Conservation (phyloP, 2,329 filamentous ascomycete genomes). For the Sporothrix humicola region DNA sequence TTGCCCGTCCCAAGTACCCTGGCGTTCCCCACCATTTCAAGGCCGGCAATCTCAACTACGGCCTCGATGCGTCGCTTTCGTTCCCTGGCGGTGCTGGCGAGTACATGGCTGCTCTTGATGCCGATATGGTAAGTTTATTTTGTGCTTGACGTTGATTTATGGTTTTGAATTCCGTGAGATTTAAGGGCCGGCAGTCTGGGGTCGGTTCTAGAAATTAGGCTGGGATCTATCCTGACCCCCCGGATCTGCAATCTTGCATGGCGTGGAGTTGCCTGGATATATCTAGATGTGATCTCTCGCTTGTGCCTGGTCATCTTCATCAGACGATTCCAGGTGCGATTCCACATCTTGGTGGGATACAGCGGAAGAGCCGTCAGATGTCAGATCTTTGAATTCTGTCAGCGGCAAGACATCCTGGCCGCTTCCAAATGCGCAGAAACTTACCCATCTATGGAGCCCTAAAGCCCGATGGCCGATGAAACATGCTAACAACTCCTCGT, state of each 20-base stretch:
- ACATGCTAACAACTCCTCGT: not conserved
- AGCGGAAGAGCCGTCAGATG: no score
- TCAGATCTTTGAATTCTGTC: no score
- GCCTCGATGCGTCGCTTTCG: constrained; percentile 55
- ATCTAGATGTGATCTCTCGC: no score
- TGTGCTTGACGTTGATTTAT: not conserved
- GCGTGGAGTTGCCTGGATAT: no score
- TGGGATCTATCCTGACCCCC: not conserved
- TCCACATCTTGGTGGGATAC: no score
- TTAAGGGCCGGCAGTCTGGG: not conserved
- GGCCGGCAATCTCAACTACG: constrained; percentile 68
- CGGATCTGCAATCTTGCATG: not conserved
- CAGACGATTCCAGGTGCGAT: no score
- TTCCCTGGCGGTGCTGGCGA: constrained; percentile 60
- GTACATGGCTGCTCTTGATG: constrained; percentile 56
- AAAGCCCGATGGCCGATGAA: no score
- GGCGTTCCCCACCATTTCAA: constrained; percentile 64
- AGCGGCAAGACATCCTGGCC: no score
- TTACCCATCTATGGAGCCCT: no score
- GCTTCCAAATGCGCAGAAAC: no score
- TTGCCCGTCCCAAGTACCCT: constrained; percentile 56
- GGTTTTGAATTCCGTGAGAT: not conserved
- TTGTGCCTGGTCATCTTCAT: no score
- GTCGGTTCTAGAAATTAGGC: not conserved
- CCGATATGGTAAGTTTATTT: constrained; percentile 58